A percentile compares a stretch with the other conserved stretches of the same genome.
phyloP scores from a whole-genome alignment of 768 basidiomycete genomes.

The Rhodotorula sphaerocarpa region DNA sequence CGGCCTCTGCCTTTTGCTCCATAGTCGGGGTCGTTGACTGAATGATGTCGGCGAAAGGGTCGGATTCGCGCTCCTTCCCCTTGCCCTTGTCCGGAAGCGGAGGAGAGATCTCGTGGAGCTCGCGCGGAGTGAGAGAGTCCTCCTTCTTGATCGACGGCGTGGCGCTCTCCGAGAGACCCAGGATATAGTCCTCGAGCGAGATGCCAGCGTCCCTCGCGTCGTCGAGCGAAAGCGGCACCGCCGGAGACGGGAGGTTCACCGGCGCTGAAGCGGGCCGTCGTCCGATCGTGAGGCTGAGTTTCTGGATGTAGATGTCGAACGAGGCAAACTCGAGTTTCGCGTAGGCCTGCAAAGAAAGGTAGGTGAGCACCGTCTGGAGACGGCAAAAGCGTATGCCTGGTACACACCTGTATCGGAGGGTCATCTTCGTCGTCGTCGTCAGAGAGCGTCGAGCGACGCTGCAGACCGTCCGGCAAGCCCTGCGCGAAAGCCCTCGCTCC shows the following conservation, averaged over 20 bases:
- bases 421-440: neutral
- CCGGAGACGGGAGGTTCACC: neutral
- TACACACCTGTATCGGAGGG: slow-evolving; percentile 18
- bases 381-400: too few species aligned
- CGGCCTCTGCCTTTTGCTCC: neutral
- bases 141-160: slow-evolving; percentile 19
- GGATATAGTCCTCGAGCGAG: slow-evolving; percentile 11
- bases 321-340: slow-evolving; percentile 87
- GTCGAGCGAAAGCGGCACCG: neutral
- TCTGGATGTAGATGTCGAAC: slow-evolving; percentile 96
- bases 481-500: neutral
- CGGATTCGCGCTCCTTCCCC: slow-evolving; percentile 7
- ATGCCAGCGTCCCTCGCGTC: neutral
- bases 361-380: neutral
- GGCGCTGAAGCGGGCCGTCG: slow-evolving; percentile 53
- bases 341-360: slow-evolving; percentile 60
- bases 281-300: slow-evolving; percentile 86
- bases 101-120: neutral
- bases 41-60: slow-evolving; percentile 19
- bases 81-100: slow-evolving; percentile 1
- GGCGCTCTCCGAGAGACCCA: neutral
- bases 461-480: slow-evolving; percentile 3
- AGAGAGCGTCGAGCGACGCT: neutral
- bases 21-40: neutral
- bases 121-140: neutral